A percentile compares a stretch with the other conserved stretches of the same genome.
phyloP scores from a whole-genome alignment of 2,329 filamentous ascomycete species.

The Fusarium sp. region DNA sequence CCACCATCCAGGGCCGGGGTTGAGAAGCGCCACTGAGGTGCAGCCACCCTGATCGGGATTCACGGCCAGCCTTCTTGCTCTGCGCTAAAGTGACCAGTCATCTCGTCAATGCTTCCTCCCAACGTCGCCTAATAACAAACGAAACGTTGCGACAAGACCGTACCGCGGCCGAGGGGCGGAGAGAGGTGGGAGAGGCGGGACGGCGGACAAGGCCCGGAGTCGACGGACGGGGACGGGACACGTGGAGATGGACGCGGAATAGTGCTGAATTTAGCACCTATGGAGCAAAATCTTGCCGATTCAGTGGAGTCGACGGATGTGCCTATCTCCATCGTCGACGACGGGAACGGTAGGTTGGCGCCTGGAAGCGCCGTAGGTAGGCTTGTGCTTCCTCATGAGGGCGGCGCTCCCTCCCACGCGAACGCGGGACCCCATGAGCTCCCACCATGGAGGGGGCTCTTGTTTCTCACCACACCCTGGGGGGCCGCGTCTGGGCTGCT shows the following conservation, averaged over 20 bases:
- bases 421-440: not conserved
- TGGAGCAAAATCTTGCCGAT: slow-evolving; percentile 9
- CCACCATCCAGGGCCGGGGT: slow-evolving; percentile 29
- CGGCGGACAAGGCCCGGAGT: slow-evolving; percentile 13
- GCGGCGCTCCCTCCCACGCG: not conserved
- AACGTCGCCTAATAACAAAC: slow-evolving; percentile 12
- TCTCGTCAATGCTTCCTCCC: slow-evolving; percentile 19
- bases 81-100: slow-evolving; percentile 40
- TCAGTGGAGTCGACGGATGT: slow-evolving; percentile 14
- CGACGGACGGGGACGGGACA: slow-evolving; percentile 27
- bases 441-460: slow-evolving; percentile 21
- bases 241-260: slow-evolving; percentile 30
- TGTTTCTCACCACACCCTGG: slow-evolving; percentile 34
- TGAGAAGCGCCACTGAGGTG: slow-evolving; percentile 31
- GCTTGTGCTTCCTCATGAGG: slow-evolving; percentile 22
- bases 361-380: slow-evolving; percentile 10
- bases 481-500: slow-evolving; percentile 8
- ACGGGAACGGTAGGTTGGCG: slow-evolving; percentile 6
- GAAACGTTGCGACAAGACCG: not conserved
- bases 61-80: slow-evolving; percentile 21
- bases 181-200: slow-evolving; percentile 3
- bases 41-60: slow-evolving; percentile 37
- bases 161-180: not conserved
- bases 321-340: slow-evolving; percentile 1
- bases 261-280: slow-evolving; percentile 19